Percentiles rank a stretch among this genome's conserved stretches.
phyloP scores from a whole-genome alignment of 371 early-diverging fungal species.

The Mucor piriformis region DNA sequence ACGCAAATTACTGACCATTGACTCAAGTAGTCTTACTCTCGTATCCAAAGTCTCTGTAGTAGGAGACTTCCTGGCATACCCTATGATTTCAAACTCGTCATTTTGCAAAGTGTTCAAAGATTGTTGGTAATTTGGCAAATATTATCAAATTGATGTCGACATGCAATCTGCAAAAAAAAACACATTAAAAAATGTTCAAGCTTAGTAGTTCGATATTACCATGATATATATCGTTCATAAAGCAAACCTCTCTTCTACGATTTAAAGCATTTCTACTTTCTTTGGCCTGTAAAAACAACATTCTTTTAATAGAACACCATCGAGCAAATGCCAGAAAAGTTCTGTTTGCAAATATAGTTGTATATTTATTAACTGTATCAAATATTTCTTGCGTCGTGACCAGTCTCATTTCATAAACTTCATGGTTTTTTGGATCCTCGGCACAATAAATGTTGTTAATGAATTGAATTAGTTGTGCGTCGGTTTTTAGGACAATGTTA shows the following conservation, averaged over 20 bases:
- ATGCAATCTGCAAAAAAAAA: conserved; percentile 12
- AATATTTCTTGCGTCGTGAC: conserved; percentile 1
- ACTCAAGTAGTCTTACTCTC: conserved; percentile 12
- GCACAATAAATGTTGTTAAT: conserved; percentile 6
- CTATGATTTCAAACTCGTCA: conserved; percentile 19
- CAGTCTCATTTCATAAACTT: neutral
- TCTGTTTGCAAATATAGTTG: conserved; percentile 2
- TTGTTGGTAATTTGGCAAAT: conserved; percentile 18
- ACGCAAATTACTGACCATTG: conserved; percentile 20
- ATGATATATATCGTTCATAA: neutral
- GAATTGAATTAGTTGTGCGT: conserved; percentile 14
- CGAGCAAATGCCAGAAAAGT: conserved; percentile 5
- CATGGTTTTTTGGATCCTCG: conserved; percentile 3
- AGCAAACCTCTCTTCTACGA: neutral
- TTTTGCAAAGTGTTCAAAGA: conserved; percentile 15
- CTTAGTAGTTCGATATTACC: neutral
- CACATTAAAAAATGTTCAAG: neutral
- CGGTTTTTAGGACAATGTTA: no score
- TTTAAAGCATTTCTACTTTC: neutral
- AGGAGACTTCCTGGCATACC: conserved; percentile 24
- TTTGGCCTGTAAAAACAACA: neutral
- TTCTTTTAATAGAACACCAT: conserved; percentile 7
- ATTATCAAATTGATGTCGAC: conserved; percentile 4
- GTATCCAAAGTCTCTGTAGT: conserved; percentile 10
- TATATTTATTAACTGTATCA: conserved; percentile 1